Conservation (phyloP, 148 eudicot genomes). For the Dianthus caryophyllus region DNA sequence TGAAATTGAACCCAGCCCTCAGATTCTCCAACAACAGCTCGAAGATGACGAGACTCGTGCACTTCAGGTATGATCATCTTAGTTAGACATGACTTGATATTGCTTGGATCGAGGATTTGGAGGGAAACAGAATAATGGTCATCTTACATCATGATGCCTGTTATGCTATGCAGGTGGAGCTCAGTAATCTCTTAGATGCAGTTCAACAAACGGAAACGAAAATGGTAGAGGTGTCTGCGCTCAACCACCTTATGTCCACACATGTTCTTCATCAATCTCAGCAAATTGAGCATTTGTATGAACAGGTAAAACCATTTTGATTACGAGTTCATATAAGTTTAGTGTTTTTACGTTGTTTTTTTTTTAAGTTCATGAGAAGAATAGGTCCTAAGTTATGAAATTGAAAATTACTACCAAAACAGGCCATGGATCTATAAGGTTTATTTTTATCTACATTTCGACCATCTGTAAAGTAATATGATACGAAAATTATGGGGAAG, state of each 20-base stretch:
- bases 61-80: constrained; percentile 59
- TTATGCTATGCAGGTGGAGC: constrained; percentile 53
- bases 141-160: background rate
- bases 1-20: constrained; percentile 53
- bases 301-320: constrained; percentile 52
- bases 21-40: constrained; percentile 72
- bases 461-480: background rate
- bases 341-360: background rate
- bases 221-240: constrained; percentile 96
- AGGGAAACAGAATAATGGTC: background rate
- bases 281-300: constrained; percentile 84
- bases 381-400: no score
- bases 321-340: background rate
- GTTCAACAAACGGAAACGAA: constrained; percentile 89
- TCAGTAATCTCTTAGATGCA: constrained; percentile 73
- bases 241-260: constrained; percentile 95
- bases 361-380: no score
- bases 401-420: background rate
- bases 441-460: no score
- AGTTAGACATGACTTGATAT: background rate
- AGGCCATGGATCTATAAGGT: background rate
- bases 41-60: constrained; percentile 90
- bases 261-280: constrained; percentile 92
- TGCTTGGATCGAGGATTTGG: no score
- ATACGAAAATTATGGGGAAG: no score